These are phyloP conservation scores for Hypoxylon sp. DNA, from an alignment of 2,329 filamentous ascomycete species.

Conservation along the genomic window DNA sequence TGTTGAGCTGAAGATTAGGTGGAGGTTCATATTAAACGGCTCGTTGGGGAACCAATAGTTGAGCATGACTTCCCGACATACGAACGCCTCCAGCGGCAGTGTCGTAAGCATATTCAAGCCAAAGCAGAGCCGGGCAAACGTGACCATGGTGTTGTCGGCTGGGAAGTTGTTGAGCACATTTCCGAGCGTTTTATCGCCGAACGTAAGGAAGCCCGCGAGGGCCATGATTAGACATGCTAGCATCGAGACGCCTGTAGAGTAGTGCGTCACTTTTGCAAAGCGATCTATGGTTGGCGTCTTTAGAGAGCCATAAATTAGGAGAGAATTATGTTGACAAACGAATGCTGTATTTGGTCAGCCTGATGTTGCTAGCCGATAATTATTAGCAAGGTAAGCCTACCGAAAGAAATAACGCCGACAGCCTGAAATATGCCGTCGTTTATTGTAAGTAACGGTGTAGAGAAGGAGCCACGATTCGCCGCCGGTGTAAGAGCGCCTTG, in stretches of 20 bases:
- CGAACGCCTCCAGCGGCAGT: slow-evolving; percentile 94
- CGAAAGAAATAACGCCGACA: slow-evolving; percentile 97
- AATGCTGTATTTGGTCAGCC: slow-evolving; percentile 66
- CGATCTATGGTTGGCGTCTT: slow-evolving; percentile 95
- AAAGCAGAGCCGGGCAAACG: slow-evolving; percentile 93
- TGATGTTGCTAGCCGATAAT: slow-evolving; percentile 3
- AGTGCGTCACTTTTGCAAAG: slow-evolving; percentile 93
- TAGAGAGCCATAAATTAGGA: slow-evolving; percentile 96
- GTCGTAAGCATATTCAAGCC: slow-evolving; percentile 99
- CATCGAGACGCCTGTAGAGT: slow-evolving; percentile 90
- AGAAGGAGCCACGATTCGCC: slow-evolving; percentile 80
- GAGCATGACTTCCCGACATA: slow-evolving; percentile 96
- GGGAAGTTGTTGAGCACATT: slow-evolving; percentile 99
- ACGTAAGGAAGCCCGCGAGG: slow-evolving; percentile 89
- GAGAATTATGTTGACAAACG: slow-evolving; percentile 91
- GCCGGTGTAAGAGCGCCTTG: slow-evolving; percentile 83
- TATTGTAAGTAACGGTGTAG: slow-evolving; percentile 78
- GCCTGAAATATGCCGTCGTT: slow-evolving; percentile 94
- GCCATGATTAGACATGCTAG: slow-evolving; percentile 92
- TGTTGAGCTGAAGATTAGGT: slow-evolving; percentile 87
- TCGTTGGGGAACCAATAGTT: slow-evolving; percentile 81
- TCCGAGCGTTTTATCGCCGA: slow-evolving; percentile 90
- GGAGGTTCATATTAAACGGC: slow-evolving; percentile 85
- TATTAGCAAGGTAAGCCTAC: slow-evolving; percentile 62
- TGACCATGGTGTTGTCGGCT: slow-evolving; percentile 90